Conservation (phyloP, 495 filamentous ascomycete genomes). For the Neurospora pannonica region DNA sequence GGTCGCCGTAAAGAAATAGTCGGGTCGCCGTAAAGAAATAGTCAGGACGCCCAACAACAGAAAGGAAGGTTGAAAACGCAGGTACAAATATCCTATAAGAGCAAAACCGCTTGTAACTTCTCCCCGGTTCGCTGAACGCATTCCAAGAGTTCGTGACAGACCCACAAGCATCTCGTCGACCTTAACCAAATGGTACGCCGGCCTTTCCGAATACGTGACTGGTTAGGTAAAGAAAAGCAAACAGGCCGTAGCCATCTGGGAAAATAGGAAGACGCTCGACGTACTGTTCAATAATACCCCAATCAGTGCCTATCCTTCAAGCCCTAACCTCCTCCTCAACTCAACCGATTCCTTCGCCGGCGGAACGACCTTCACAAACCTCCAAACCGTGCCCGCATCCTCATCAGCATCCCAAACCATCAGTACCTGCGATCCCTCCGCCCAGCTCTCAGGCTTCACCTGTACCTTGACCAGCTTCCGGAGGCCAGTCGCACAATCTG, state of each 20-base stretch:
- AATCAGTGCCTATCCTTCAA: not conserved
- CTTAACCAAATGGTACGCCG: not conserved
- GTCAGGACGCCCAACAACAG: not conserved
- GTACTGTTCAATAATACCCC: not conserved
- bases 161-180: not conserved
- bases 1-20: not conserved
- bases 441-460: not conserved
- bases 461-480: not conserved
- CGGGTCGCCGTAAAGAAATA: not conserved
- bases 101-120: not conserved
- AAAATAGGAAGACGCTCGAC: not conserved
- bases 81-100: not conserved
- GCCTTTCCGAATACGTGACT: not conserved
- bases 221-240: not conserved
- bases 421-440: not conserved
- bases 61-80: not conserved
- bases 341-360: not conserved
- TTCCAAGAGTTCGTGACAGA: not conserved
- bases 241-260: not conserved
- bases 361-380: not conserved
- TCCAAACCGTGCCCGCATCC: not conserved
- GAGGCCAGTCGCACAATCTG: not conserved
- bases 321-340: not conserved
- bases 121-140: not conserved
- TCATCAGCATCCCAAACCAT: not conserved